Evolutionary conservation across 148 eudicot genomes (phyloP).

Genomic region (Amaranthus hypochondriacus): DNA sequence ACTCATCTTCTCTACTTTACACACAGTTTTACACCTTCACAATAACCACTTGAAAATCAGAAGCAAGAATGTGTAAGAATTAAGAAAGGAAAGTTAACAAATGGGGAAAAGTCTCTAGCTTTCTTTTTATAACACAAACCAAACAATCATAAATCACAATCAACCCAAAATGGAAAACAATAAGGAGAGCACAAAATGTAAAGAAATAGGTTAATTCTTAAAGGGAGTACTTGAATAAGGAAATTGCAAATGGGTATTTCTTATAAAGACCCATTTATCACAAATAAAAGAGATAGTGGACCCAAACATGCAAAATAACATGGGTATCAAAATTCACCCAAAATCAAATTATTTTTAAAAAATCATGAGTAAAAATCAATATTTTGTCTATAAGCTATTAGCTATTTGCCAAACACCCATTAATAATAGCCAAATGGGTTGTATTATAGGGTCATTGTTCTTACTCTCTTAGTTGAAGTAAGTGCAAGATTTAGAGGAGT

Average conservation of each 20-base stretch:
- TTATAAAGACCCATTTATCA: not conserved
- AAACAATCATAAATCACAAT: not conserved
- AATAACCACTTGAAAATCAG: not conserved
- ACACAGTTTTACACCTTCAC: conserved; percentile 6
- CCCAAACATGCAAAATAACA: not conserved
- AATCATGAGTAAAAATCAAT: too few species aligned
- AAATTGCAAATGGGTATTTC: not conserved
- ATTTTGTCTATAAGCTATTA: too few species aligned
- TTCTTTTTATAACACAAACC: not conserved
- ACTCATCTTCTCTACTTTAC: conserved; percentile 31
- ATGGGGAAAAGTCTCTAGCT: not conserved
- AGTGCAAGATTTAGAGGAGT: not conserved
- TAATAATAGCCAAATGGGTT: too few species aligned
- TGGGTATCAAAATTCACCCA: not conserved
- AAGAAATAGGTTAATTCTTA: conserved; percentile 3
- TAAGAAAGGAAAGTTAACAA: not conserved
- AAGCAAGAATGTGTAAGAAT: not conserved
- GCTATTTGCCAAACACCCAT: too few species aligned
- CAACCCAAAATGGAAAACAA: not conserved
- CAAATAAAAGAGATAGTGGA: not conserved
- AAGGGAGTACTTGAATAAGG: not conserved
- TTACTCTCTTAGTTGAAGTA: not conserved
- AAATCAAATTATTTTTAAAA: not conserved
- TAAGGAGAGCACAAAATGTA: not conserved
- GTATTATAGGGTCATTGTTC: not conserved